Percentiles rank a stretch among this genome's conserved stretches.
Conservation (phyloP, 352 stramenopile species). For the Phytophthora pini region DNA sequence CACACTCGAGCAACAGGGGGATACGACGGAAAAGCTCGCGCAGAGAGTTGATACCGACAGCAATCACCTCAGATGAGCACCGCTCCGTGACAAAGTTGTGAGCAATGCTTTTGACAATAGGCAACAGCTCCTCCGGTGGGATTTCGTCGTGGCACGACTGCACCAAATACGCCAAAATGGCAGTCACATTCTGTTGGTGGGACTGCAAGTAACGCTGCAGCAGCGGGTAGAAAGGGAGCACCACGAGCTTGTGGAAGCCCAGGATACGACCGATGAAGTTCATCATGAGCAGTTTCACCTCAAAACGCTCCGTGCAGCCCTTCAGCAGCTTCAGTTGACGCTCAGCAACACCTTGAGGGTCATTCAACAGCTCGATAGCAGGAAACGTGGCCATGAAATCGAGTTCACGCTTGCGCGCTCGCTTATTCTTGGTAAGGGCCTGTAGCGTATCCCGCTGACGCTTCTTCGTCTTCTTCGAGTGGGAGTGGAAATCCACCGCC, state of each 20-base stretch:
- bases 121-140: slow-evolving; percentile 96
- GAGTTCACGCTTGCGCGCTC: slow-evolving; percentile 78
- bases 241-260: slow-evolving; percentile 97
- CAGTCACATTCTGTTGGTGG: slow-evolving; percentile 92
- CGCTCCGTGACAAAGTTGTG: slow-evolving; percentile 99
- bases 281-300: slow-evolving; percentile 98
- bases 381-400: slow-evolving; percentile 92
- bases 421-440: slow-evolving; percentile 92
- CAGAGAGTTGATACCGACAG: slow-evolving; percentile 98
- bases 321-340: slow-evolving; percentile 93
- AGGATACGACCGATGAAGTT: slow-evolving; percentile 98
- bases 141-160: slow-evolving; percentile 98
- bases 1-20: slow-evolving; percentile 94
- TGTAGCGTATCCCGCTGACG: slow-evolving; percentile 85
- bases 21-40: slow-evolving; percentile 95
- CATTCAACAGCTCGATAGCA: slow-evolving; percentile 97
- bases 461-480: slow-evolving; percentile 98
- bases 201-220: slow-evolving; percentile 94
- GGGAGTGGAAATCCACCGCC: slow-evolving; percentile 93
- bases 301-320: slow-evolving; percentile 90
- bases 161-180: slow-evolving; percentile 97
- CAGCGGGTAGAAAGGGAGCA: slow-evolving; percentile 97
- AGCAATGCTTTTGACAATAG: slow-evolving; percentile 97
- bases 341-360: slow-evolving; percentile 96
- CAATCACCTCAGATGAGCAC: slow-evolving; percentile 96